Evolutionary conservation across 331 rosid species (phyloP).

Genomic region (Saraca asoca): DNA sequence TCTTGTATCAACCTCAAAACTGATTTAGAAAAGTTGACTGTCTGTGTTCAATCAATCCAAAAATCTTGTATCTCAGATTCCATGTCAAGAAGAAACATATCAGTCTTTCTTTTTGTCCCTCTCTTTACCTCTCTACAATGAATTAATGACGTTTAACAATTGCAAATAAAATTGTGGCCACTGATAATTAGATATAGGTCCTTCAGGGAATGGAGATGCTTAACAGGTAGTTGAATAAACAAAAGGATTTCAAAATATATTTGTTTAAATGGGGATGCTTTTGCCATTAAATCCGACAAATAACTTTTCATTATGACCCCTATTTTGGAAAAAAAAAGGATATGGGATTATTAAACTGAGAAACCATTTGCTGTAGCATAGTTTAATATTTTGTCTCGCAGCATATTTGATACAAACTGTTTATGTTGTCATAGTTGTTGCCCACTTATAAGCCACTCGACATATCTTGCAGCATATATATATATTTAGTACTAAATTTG

Average conservation of each 20-base stretch:
- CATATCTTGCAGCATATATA: constrained; percentile 27
- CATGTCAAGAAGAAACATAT: background rate
- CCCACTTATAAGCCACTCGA: constrained; percentile 35
- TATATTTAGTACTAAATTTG: constrained; percentile 5
- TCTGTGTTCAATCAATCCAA: too few relatives aligned
- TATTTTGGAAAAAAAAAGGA: constrained; percentile 11
- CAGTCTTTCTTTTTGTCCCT: background rate
- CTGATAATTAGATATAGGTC: background rate
- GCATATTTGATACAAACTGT: constrained; percentile 35
- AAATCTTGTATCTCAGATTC: too few relatives aligned
- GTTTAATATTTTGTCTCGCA: constrained; percentile 33
- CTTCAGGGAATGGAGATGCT: constrained; percentile 20
- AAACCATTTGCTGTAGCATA: constrained; percentile 34
- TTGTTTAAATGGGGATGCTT: constrained; percentile 20
- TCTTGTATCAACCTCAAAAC: too few relatives aligned
- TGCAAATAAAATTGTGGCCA: background rate
- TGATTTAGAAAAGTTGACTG: too few relatives aligned
- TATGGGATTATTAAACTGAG: constrained; percentile 28
- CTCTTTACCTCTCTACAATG: background rate
- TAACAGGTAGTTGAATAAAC: constrained; percentile 8
- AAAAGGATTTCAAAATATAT: background rate
- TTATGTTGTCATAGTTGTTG: constrained; percentile 35
- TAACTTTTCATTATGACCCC: constrained; percentile 24
- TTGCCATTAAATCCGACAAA: constrained; percentile 34
- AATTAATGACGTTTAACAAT: background rate